phyloP scores from a whole-genome alignment of 805 yeast genomes.

The Yamadazyma sp. region DNA sequence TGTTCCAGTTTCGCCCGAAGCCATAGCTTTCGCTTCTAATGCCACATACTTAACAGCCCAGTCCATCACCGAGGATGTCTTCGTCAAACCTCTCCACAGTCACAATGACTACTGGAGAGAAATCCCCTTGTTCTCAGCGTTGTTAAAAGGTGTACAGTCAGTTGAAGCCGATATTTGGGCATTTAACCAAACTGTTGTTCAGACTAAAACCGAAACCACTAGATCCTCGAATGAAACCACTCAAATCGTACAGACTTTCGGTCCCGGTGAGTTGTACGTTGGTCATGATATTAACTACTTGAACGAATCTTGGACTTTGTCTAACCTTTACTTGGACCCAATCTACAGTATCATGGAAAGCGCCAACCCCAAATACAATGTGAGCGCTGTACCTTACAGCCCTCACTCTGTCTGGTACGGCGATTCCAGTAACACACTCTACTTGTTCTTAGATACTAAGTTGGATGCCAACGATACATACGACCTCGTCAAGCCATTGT shows the following conservation, averaged over 20 bases:
- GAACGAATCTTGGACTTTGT: conserved; percentile 46
- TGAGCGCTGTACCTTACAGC: conserved; percentile 17
- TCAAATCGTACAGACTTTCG: conserved; percentile 1
- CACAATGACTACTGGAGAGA: conserved; percentile 71
- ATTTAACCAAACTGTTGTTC: conserved; percentile 36
- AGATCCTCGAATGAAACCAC: conserved; percentile 23
- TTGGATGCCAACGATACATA: conserved; percentile 51
- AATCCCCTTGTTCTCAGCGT: conserved; percentile 58
- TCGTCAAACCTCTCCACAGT: conserved; percentile 53
- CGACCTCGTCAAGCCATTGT: conserved; percentile 41
- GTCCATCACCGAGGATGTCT: conserved; percentile 35
- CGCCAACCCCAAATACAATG: conserved; percentile 39
- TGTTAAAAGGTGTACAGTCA: conserved; percentile 54
- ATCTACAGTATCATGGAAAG: conserved; percentile 46
- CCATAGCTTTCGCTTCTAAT: conserved; percentile 1
- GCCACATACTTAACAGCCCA: conserved; percentile 18
- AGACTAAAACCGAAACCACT: conserved; percentile 21
- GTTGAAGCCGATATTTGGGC: conserved; percentile 69
- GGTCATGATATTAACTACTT: conserved; percentile 58
- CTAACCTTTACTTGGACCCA: conserved; percentile 53
- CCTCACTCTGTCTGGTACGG: conserved; percentile 37
- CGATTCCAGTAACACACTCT: conserved; percentile 52
- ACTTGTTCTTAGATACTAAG: conserved; percentile 64
- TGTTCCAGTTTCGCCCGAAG: conserved; percentile 2
- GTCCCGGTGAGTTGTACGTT: conserved; percentile 46